phyloP scores from a whole-genome alignment of 306 rosid species.

The Fagus sylvatica region DNA sequence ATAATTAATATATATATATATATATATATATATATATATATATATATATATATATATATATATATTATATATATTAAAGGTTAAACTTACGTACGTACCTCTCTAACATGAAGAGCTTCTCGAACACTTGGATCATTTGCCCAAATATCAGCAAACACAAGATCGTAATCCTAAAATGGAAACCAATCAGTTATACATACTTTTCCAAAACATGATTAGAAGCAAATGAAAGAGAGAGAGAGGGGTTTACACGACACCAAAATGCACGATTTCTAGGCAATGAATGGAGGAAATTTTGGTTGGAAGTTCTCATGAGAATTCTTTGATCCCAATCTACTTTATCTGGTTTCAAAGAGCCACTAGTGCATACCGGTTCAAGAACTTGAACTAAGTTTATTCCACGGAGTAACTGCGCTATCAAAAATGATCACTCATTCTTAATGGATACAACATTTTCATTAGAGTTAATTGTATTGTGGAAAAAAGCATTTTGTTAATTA shows the following conservation, averaged over 20 bases:
- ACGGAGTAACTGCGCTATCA: neutral
- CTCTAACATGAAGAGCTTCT: neutral
- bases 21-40: no score
- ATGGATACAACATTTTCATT: no score
- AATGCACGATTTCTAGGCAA: neutral
- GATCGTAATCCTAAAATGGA: neutral
- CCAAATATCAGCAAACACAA: neutral
- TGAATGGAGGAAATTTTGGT: neutral
- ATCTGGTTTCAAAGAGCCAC: neutral
- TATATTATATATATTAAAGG: no score
- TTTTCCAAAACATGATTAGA: neutral
- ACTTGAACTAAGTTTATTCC: neutral
- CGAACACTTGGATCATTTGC: neutral
- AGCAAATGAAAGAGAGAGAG: no score
- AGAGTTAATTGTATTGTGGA: no score
- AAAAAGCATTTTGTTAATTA: no score
- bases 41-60: no score
- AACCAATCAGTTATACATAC: neutral
- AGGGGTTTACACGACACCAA: slow-evolving; percentile 9
- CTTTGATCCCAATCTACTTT: neutral
- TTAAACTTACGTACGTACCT: no score
- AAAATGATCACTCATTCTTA: neutral
- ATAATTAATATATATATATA: no score
- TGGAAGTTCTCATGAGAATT: neutral
- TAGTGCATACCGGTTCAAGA: neutral